Conservation (phyloP, 805 yeast species). For the Priceomyces fermenticarens region DNA sequence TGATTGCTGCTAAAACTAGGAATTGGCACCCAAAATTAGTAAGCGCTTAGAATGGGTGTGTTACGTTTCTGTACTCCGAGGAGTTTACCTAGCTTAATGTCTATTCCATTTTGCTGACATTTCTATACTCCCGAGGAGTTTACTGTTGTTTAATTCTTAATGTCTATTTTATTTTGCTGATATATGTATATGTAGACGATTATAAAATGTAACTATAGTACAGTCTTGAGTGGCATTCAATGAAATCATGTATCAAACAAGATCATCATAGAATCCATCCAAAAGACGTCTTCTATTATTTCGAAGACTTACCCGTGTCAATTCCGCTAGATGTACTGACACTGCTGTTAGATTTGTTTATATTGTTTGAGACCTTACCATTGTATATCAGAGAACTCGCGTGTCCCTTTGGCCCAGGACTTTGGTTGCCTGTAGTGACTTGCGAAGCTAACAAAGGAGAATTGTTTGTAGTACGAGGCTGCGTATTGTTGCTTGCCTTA, state of each 20-base stretch:
- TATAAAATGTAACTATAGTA: constrained; percentile 3
- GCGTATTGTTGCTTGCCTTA: constrained; percentile 6
- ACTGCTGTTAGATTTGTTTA: constrained; percentile 1
- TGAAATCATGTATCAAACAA: constrained; percentile 3
- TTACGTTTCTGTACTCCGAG: too few relatives aligned
- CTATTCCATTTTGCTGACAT: too few relatives aligned
- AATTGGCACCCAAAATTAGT: too few relatives aligned
- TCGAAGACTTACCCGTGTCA: constrained; percentile 2
- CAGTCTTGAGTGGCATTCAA: not conserved
- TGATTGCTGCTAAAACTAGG: too few relatives aligned
- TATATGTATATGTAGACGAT: too few relatives aligned
- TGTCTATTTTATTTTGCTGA: too few relatives aligned
- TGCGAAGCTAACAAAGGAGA: constrained; percentile 11
- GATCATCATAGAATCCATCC: constrained; percentile 3
- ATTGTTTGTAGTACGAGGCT: constrained; percentile 3
- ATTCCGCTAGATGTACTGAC: constrained; percentile 1
- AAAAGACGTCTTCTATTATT: constrained; percentile 1
- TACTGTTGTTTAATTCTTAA: too few relatives aligned
- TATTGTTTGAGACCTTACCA: constrained; percentile 2
- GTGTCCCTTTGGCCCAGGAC: not conserved
- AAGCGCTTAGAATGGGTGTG: too few relatives aligned
- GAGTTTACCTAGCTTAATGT: too few relatives aligned
- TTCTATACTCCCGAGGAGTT: too few relatives aligned
- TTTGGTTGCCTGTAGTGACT: constrained; percentile 1
- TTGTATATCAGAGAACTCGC: constrained; percentile 5